Base-by-base conservation (phyloP, 768 basidiomycete genomes). In the Sutorius australiensis region DNA sequence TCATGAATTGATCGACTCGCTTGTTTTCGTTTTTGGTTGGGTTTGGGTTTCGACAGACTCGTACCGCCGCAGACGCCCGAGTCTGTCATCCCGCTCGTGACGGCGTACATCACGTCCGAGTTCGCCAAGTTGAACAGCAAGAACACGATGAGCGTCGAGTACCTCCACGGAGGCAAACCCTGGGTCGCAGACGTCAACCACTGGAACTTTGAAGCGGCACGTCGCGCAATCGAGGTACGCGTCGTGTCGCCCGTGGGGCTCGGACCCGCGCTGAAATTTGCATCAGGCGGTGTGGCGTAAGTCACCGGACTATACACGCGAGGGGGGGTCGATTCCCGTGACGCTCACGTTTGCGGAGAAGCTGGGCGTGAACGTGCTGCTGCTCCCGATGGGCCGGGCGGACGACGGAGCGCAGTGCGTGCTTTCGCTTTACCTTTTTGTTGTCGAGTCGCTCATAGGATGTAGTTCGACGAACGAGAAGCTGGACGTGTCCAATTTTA, bases 301-400 rank as follows among this genome's bases (percentile, higher is more conserved):
- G 65, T 80, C 82, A 6, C 93, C 93, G 0, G 90, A 95, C 66
- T 74, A 87, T 53, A 93, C 88, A 2, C 82, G 92, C 38, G 93
- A 95, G 68, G 92, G 92, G n/a, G 95, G 95, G 5, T 92, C 91
- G 6, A 95, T 95, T 57, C 94, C 94, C 0, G 90, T 95, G 30
- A 95, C 93, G 5, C 77, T 98, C 52, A 95, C 92, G 2, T 95
- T 98, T 67, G 92, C 94, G 10, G 92, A 97, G 65, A 82, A 82
- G 40, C 74, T 97, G 42, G 82, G 83, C 12, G 86, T 93, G 50
- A 97, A 94, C 63, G 91, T 97, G 9, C 68, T 95, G 51, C 74
- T 98, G 17, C 76, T 98, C 28, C 95, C 94, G 1, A 95, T 95
- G 86, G 93, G 93, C 2, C 78, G 95, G 46, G 90, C 91, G 2